These are phyloP conservation scores for Solanum hybrid DNA, from an alignment of 305 asterid genomes.

Conservation along the genomic window DNA sequence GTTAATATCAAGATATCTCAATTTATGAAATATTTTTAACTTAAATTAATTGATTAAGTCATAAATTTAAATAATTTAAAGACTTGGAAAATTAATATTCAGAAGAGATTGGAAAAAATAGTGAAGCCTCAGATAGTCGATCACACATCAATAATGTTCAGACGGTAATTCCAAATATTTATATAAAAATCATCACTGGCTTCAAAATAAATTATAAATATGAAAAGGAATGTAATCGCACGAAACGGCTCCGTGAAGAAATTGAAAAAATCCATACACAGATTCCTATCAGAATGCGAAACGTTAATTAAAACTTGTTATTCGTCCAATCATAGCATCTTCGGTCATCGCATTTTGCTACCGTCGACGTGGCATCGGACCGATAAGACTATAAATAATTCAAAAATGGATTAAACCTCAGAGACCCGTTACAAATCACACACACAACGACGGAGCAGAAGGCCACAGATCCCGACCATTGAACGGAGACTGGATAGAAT, in stretches of 20 bases:
- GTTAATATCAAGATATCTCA: no score
- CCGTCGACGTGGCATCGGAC: conserved; percentile 69
- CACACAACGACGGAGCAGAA: conserved; percentile 26
- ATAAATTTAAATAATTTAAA: no score
- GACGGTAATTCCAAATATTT: neutral
- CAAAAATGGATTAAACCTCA: conserved; percentile 27
- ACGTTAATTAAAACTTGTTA: conserved; percentile 6
- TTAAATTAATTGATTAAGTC: no score
- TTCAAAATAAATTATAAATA: neutral
- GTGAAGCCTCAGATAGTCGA: neutral
- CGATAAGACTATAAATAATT: neutral
- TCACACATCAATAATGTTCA: neutral
- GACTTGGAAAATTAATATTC: no score
- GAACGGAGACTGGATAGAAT: conserved; percentile 7
- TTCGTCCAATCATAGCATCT: conserved; percentile 52
- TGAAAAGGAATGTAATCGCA: conserved; percentile 24
- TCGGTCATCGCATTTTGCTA: conserved; percentile 42
- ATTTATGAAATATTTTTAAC: no score
- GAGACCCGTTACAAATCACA: conserved; percentile 77
- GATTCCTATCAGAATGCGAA: conserved; percentile 71
- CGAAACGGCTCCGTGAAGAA: conserved; percentile 41
- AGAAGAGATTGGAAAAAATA: no score
- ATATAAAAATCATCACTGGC: neutral
- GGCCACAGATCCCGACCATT: conserved; percentile 26
- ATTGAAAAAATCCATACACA: conserved; percentile 24